A percentile compares a stretch with the other conserved stretches of the same genome.
phyloP scores from a whole-genome alignment of 225 moss, liverwort and hornwort genomes.

The Straminergon stramineum region DNA sequence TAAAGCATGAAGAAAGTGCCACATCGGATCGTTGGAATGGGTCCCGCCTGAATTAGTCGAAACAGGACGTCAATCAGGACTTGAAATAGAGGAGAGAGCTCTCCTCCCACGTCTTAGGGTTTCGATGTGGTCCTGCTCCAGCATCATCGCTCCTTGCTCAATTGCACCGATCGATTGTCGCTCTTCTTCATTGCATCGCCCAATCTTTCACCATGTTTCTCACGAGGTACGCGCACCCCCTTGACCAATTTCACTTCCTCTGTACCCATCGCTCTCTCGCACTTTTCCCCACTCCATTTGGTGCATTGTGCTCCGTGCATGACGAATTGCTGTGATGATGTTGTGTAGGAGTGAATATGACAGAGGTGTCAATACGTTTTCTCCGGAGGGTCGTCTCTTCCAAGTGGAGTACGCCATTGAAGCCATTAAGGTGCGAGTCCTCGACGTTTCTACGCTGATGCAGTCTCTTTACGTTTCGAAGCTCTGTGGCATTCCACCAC shows the following conservation, averaged over 20 bases:
- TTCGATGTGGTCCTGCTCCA: not conserved
- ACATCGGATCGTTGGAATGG: not conserved
- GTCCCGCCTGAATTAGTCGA: not conserved
- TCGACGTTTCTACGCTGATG: not conserved
- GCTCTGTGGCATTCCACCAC: not conserved
- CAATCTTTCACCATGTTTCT: conserved; percentile 17
- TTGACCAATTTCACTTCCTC: not conserved
- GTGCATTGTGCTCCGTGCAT: not conserved
- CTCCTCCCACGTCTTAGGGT: not conserved
- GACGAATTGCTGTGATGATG: not conserved
- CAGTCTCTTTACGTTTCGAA: not conserved
- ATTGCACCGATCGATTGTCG: not conserved
- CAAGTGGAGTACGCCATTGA: conserved; percentile 60
- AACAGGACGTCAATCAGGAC: not conserved
- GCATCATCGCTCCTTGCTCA: not conserved
- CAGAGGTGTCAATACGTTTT: conserved; percentile 56
- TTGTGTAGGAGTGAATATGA: conserved; percentile 48
- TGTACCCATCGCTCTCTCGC: not conserved
- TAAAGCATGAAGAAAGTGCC: not conserved
- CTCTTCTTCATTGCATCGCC: not conserved
- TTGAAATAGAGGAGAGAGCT: not conserved
- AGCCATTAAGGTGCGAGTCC: conserved; percentile 36
- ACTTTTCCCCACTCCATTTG: not conserved
- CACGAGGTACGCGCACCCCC: conserved; percentile 11
- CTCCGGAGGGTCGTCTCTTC: conserved; percentile 49